Percentiles rank a stretch among this genome's conserved stretches.
phyloP scores from a whole-genome alignment of 768 basidiomycete genomes.

The Calocera cornea region DNA sequence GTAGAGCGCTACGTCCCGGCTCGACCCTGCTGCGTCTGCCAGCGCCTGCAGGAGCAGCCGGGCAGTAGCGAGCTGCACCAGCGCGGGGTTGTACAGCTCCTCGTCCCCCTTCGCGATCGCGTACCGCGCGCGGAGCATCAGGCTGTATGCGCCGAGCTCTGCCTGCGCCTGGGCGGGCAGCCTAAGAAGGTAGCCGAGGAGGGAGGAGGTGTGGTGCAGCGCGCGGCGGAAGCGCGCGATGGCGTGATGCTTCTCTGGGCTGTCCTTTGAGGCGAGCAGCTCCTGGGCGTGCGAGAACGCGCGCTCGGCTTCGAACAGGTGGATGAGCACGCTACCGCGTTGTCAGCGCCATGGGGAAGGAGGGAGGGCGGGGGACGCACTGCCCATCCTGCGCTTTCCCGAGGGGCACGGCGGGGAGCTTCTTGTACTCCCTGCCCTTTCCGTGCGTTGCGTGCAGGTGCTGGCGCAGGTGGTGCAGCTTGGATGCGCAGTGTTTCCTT shows the following conservation, averaged over 20 bases:
- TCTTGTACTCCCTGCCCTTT: conserved; percentile 83
- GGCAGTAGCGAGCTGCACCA: conserved; percentile 69
- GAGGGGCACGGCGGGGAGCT: conserved; percentile 47
- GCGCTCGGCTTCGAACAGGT: conserved; percentile 82
- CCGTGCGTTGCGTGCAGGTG: conserved; percentile 76
- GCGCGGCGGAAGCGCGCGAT: conserved; percentile 69
- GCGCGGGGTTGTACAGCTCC: conserved; percentile 39
- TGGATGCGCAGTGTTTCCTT: conserved; percentile 88
- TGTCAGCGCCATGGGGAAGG: conserved; percentile 6
- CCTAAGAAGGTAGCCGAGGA: conserved; percentile 45
- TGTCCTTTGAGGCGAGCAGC: conserved; percentile 39
- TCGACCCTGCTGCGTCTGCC: conserved; percentile 47
- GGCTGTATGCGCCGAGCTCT: conserved; percentile 63
- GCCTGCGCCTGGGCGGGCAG: conserved; percentile 39
- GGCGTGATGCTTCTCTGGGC: conserved; percentile 42
- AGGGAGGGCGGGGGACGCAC: conserved; percentile 34
- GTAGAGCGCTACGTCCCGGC: conserved; percentile 77
- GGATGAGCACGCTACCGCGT: conserved; percentile 52
- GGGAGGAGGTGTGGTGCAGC: conserved; percentile 56
- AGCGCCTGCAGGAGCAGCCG: conserved; percentile 56
- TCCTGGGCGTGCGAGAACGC: conserved; percentile 86
- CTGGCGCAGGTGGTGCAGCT: conserved; percentile 76
- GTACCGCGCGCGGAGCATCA: conserved; percentile 72
- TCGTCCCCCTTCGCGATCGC: conserved; percentile 54
- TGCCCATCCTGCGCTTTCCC: conserved; percentile 74